Percentiles rank a stretch among this genome's conserved stretches.
These are phyloP conservation scores for Lizonia empirigonia DNA, from an alignment of 2,329 filamentous ascomycete genomes.

Conservation along the genomic window DNA sequence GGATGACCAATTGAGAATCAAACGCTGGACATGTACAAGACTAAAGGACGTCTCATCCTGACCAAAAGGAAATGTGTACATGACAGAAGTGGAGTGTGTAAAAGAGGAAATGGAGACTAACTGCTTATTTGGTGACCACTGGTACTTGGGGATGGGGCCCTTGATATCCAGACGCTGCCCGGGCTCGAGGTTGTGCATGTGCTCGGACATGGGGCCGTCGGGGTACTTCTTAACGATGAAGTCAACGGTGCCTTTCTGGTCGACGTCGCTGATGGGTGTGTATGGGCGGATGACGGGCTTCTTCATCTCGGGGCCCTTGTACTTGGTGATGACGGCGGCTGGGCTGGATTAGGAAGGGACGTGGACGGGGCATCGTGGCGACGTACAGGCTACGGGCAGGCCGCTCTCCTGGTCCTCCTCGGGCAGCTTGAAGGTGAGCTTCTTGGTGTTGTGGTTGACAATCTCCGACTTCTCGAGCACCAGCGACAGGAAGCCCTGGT, in stretches of 20 bases:
- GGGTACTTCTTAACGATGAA: slow-evolving; percentile 92
- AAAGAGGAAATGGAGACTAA: slow-evolving; percentile 1
- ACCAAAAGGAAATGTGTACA: too few relatives aligned
- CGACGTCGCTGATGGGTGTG: slow-evolving; percentile 89
- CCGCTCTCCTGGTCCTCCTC: slow-evolving; percentile 85
- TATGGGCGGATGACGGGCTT: slow-evolving; percentile 92
- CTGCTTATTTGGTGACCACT: slow-evolving; percentile 91
- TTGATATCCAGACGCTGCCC: slow-evolving; percentile 89
- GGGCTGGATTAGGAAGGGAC: neutral
- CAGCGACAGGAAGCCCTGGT: slow-evolving; percentile 86
- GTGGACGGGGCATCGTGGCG: slow-evolving; percentile 50
- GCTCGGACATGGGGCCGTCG: slow-evolving; percentile 86
- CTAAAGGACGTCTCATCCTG: too few relatives aligned
- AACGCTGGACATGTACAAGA: too few relatives aligned
- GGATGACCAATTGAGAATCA: too few relatives aligned
- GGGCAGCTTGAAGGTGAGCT: slow-evolving; percentile 83
- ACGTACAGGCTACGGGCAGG: slow-evolving; percentile 69
- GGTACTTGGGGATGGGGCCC: slow-evolving; percentile 93
- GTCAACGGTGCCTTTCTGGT: slow-evolving; percentile 78
- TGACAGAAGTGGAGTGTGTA: slow-evolving; percentile 1
- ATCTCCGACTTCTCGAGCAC: slow-evolving; percentile 77
- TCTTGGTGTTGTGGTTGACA: slow-evolving; percentile 95
- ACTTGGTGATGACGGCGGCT: slow-evolving; percentile 84
- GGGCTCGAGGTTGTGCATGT: slow-evolving; percentile 81
- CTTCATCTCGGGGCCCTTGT: slow-evolving; percentile 78